Evolutionary conservation across 1,284 basidiomycete species (phyloP).

Genomic region (Fomitopsis betulina): DNA sequence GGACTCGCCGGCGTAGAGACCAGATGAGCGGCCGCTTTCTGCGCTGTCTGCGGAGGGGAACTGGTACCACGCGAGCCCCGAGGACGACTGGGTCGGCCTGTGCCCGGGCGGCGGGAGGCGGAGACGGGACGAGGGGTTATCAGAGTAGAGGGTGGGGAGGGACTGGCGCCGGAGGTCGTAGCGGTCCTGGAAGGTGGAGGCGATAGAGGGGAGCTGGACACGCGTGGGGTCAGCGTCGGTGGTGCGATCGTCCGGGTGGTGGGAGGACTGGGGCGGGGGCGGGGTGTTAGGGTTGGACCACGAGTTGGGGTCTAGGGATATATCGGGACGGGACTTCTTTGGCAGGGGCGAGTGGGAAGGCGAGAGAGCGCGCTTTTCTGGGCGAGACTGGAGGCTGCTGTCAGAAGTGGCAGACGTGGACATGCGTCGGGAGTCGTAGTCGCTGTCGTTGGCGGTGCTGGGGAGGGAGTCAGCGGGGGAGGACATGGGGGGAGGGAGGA

Average conservation of each 20-base stretch:
- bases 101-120: slow-evolving; percentile 33
- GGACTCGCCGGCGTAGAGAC: slow-evolving; percentile 28
- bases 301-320: slow-evolving; percentile 15
- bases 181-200: slow-evolving; percentile 60
- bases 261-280: slow-evolving; percentile 38
- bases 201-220: slow-evolving; percentile 71
- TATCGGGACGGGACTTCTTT: slow-evolving; percentile 35
- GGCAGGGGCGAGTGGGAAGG: slow-evolving; percentile 50
- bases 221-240: slow-evolving; percentile 40
- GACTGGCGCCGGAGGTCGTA: slow-evolving; percentile 58
- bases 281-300: slow-evolving; percentile 45
- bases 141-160: slow-evolving; percentile 54
- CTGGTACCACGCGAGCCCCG: slow-evolving; percentile 53
- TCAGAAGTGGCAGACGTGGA: slow-evolving; percentile 47
- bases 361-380: slow-evolving; percentile 52
- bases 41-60: slow-evolving; percentile 47
- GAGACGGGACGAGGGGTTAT: slow-evolving; percentile 33
- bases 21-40: slow-evolving; percentile 36
- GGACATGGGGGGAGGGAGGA: slow-evolving; percentile 16
- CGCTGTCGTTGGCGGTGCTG: slow-evolving; percentile 33
- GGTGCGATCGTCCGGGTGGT: slow-evolving; percentile 27
- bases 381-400: slow-evolving; percentile 49
- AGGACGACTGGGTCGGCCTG: slow-evolving; percentile 43
- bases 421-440: slow-evolving; percentile 31
- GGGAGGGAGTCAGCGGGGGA: slow-evolving; percentile 14